Conservation (phyloP, 1,284 basidiomycete species). For the Phlebopus sp. region DNA sequence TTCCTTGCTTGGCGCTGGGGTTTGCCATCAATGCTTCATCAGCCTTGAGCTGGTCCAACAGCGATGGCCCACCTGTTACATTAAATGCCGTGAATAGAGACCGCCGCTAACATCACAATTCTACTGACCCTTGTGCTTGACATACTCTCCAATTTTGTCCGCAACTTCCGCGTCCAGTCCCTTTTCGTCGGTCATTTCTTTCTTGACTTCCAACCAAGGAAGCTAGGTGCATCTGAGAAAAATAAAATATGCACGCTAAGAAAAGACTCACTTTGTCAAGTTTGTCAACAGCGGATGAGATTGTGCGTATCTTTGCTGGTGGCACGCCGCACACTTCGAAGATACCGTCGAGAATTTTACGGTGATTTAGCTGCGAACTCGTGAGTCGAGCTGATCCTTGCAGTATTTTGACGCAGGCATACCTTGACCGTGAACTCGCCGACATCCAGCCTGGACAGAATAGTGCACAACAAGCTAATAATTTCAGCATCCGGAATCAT, state of each 20-base stretch:
- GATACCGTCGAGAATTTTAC: slow-evolving; percentile 96
- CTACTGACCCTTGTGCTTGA: slow-evolving; percentile 82
- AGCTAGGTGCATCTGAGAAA: slow-evolving; percentile 40
- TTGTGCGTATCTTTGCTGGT: slow-evolving; percentile 86
- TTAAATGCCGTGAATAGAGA: slow-evolving; percentile 1
- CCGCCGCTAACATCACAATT: neutral
- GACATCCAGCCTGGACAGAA: slow-evolving; percentile 82
- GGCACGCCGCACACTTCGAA: slow-evolving; percentile 98
- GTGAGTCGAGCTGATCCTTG: slow-evolving; percentile 1
- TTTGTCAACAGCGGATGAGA: slow-evolving; percentile 98
- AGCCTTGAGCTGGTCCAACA: slow-evolving; percentile 73
- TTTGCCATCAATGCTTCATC: slow-evolving; percentile 74
- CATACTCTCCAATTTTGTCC: slow-evolving; percentile 96
- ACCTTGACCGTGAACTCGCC: slow-evolving; percentile 95
- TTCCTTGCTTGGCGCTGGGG: slow-evolving; percentile 75
- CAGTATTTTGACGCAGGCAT: slow-evolving; percentile 11
- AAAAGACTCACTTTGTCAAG: slow-evolving; percentile 80
- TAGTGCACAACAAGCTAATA: slow-evolving; percentile 80
- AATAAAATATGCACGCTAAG: neutral
- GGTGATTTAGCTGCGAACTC: slow-evolving; percentile 77
- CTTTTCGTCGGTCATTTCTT: slow-evolving; percentile 97
- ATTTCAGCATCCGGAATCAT: slow-evolving; percentile 98
- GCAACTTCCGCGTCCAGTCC: slow-evolving; percentile 82
- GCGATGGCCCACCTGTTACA: slow-evolving; percentile 65
- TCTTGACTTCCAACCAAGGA: slow-evolving; percentile 90